Evolutionary conservation across 306 rosid genomes (phyloP).

Genomic region (Purshia tridentata): DNA sequence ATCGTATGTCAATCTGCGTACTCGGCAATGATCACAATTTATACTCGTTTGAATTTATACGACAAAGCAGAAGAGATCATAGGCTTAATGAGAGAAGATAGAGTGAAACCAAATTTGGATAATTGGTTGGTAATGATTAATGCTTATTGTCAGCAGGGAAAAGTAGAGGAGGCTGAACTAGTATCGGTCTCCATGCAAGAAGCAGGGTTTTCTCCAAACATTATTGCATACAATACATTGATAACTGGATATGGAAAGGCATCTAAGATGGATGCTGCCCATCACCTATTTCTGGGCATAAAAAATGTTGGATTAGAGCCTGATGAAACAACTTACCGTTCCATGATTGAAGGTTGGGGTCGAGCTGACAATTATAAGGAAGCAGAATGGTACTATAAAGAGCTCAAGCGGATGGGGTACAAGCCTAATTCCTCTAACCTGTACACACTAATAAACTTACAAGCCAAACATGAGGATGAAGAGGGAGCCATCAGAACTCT

Average conservation of each 20-base stretch:
- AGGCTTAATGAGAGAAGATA: constrained; percentile 48
- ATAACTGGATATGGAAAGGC: constrained; percentile 88
- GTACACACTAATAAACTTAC: constrained; percentile 68
- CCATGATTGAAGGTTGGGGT: constrained; percentile 99
- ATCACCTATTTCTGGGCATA: constrained; percentile 51
- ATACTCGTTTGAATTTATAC: constrained; percentile 55
- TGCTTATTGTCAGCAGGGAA: constrained; percentile 81
- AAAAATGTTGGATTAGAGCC: constrained; percentile 52
- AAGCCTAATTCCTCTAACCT: constrained; percentile 77
- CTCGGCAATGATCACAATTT: constrained; percentile 76
- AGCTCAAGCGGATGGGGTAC: constrained; percentile 58
- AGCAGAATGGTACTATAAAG: constrained; percentile 53
- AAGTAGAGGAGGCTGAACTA: constrained; percentile 61
- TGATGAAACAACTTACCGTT: constrained; percentile 80
- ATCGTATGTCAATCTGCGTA: constrained; percentile 67
- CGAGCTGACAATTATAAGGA: constrained; percentile 58
- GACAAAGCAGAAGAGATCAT: constrained; percentile 66
- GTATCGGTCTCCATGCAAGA: constrained; percentile 50
- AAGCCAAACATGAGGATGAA: constrained; percentile 67
- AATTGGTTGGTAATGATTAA: constrained; percentile 75
- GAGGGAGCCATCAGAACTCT: constrained; percentile 58
- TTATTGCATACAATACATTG: constrained; percentile 79
- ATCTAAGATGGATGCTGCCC: constrained; percentile 72
- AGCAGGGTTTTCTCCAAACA: constrained; percentile 57
- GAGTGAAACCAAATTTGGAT: constrained; percentile 50